Base-by-base conservation (phyloP, 805 yeast species). In the Sungouiella thailandica region DNA sequence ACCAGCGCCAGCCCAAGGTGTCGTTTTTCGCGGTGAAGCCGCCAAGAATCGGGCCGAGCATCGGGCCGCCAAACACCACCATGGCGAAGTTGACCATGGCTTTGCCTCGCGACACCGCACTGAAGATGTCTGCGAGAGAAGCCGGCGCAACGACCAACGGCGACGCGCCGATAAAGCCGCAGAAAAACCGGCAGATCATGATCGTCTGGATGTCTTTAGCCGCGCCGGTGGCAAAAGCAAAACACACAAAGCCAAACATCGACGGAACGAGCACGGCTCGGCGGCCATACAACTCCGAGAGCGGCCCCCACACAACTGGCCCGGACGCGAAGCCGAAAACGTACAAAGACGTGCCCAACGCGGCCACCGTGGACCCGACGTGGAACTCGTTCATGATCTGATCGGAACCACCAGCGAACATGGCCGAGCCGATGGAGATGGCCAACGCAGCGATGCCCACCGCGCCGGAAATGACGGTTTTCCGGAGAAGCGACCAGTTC, bases 271-370 rank as follows among this genome's bases (percentile, higher is more conserved):
- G 49, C 11, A 84, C 78, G 12, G 71, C 57, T 54, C 74, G 74
- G 57, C 95, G 74, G 35, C 94, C 93, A 45, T 70, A 80, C 23
- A 81, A 50, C 55, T 83, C 95, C n/a, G 90, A 80, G 23, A 83
- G 55, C 4, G 95, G 96, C 17, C 93, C 96, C 87, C 93, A 89
- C 23, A 86, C 50, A 32, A 89, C 67, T 3, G 97, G 97, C 13
- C 97, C 96, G 1, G 86, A 72, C 1, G 96, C 97, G 60, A 88
- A 90, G 8, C 97, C 97, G 26, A 87, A 58, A n/a, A 89, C 96
- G 49, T 76, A 89, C 17, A 88, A 66, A 0, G 96, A 78, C 7
- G 87, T 72, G 36, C 86, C 83, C 29, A 90, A 68, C 15, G 84
- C 72, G 10, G 83, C 81, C n/a, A 79, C 89, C 8, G 78, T 83